Percentiles rank a stretch among this genome's conserved stretches.
These are phyloP conservation scores for Amauroascus verrucosus DNA, from an alignment of 2,329 filamentous ascomycete genomes.

Conservation along the genomic window DNA sequence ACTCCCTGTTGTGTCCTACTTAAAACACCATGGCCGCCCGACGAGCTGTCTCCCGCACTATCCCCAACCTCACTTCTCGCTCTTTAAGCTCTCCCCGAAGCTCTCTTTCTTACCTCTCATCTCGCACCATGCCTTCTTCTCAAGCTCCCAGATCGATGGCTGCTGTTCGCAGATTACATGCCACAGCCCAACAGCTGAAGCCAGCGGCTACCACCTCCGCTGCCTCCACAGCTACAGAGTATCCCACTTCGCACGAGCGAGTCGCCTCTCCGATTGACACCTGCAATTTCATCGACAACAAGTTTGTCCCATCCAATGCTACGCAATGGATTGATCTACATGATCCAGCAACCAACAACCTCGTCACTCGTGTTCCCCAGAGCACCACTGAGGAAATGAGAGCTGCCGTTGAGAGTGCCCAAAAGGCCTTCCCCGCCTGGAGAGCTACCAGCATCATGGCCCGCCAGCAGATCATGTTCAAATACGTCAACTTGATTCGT, in stretches of 20 bases:
- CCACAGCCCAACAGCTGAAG: constrained; percentile 41
- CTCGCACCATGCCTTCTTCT: constrained; percentile 11
- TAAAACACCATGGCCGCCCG: constrained; percentile 14
- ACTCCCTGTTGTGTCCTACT: not conserved
- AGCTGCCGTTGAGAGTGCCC: constrained; percentile 51
- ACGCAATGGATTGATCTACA: constrained; percentile 54
- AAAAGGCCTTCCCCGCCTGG: constrained; percentile 55
- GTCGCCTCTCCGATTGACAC: constrained; percentile 45
- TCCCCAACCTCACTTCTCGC: constrained; percentile 30
- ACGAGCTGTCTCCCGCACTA: constrained; percentile 15
- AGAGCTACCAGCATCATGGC: constrained; percentile 49
- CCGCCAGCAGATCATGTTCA: constrained; percentile 57
- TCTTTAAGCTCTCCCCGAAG: constrained; percentile 29
- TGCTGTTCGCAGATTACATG: constrained; percentile 33
- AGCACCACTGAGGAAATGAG: constrained; percentile 54
- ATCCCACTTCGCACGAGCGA: constrained; percentile 44
- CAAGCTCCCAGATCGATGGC: constrained; percentile 8
- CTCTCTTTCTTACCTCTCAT: constrained; percentile 20
- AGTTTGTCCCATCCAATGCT: constrained; percentile 49
- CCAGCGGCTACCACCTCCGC: constrained; percentile 33
- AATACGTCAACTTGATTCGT: constrained; percentile 53
- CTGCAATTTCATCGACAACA: constrained; percentile 53
- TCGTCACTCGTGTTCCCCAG: constrained; percentile 56
- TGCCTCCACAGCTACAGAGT: constrained; percentile 34
- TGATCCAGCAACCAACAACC: constrained; percentile 56